A percentile compares a stretch with the other conserved stretches of the same genome.
Conservation (phyloP, 2,329 filamentous ascomycete species). For the Alternaria rosae region DNA sequence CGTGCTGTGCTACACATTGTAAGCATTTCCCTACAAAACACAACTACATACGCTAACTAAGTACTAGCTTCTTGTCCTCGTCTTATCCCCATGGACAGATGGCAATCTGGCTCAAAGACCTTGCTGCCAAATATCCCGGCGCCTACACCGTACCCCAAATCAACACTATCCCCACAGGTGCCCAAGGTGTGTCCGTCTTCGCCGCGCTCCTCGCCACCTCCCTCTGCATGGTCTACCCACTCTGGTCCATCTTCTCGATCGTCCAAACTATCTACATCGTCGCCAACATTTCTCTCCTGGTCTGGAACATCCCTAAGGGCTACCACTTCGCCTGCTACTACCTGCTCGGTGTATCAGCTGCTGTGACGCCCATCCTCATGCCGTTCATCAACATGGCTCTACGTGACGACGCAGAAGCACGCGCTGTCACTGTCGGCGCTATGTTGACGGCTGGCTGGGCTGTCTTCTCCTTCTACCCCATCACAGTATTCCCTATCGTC, state of each 20-base stretch:
- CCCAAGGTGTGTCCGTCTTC: slow-evolving; percentile 58
- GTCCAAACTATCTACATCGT: slow-evolving; percentile 53
- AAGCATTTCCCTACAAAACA: slow-evolving; percentile 23
- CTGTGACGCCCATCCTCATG: slow-evolving; percentile 47
- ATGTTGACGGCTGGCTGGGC: slow-evolving; percentile 52
- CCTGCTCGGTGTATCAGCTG: slow-evolving; percentile 45
- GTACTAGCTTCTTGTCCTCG: slow-evolving; percentile 38
- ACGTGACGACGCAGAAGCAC: slow-evolving; percentile 57
- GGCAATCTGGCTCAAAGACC: slow-evolving; percentile 62
- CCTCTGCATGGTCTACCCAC: slow-evolving; percentile 59
- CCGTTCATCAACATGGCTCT: slow-evolving; percentile 49
- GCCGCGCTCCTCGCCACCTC: slow-evolving; percentile 60
- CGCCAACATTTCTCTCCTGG: slow-evolving; percentile 56
- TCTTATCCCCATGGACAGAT: slow-evolving; percentile 59
- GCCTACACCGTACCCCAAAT: slow-evolving; percentile 58
- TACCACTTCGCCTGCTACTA: slow-evolving; percentile 50
- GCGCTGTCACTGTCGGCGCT: slow-evolving; percentile 59
- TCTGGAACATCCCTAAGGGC: slow-evolving; percentile 60
- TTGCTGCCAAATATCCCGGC: slow-evolving; percentile 43
- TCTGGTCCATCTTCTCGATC: slow-evolving; percentile 58
- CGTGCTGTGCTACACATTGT: slow-evolving; percentile 58
- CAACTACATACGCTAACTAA: neutral
- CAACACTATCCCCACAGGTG: slow-evolving; percentile 60
- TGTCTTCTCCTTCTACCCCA: slow-evolving; percentile 46
- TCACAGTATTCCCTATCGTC: slow-evolving; percentile 45